Evolutionary conservation across 495 filamentous ascomycete species (phyloP).

Genomic region (Articulospora tetracladia): DNA sequence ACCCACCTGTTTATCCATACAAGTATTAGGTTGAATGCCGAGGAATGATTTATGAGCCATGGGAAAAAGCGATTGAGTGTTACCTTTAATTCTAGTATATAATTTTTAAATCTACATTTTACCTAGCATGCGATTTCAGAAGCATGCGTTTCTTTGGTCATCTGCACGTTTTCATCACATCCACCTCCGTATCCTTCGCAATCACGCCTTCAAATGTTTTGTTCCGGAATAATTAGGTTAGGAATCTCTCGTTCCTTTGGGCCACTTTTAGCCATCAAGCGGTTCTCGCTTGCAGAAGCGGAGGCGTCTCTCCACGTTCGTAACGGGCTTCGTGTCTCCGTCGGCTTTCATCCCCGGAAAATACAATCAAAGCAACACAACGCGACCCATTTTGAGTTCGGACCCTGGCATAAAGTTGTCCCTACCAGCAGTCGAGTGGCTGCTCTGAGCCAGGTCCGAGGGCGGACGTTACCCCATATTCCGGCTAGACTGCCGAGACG

Average conservation of each 20-base stretch:
- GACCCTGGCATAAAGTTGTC: neutral
- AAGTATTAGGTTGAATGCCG: slow-evolving; percentile 1
- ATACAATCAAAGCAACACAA: neutral
- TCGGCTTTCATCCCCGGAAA: neutral
- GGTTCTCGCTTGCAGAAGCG: neutral
- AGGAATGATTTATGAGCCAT: neutral
- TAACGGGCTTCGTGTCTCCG: neutral
- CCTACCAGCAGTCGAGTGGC: neutral
- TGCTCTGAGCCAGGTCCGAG: neutral
- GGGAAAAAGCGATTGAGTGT: neutral
- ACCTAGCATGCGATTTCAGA: too few relatives aligned
- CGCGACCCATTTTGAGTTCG: neutral
- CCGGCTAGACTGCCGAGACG: neutral
- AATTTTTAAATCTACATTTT: slow-evolving; percentile 1
- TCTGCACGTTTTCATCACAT: neutral
- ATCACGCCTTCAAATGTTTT: neutral
- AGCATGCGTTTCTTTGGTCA: neutral
- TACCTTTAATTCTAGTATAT: slow-evolving; percentile 8
- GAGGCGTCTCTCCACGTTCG: neutral
- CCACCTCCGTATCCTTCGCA: neutral
- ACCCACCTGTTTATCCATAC: slow-evolving; percentile 32
- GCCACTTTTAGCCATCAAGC: neutral
- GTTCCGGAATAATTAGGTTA: neutral
- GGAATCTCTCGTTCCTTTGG: neutral
- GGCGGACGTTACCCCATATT: neutral